These are phyloP conservation scores for Alternaria alternata DNA, from an alignment of 2,329 filamentous ascomycete species.

Conservation along the genomic window DNA sequence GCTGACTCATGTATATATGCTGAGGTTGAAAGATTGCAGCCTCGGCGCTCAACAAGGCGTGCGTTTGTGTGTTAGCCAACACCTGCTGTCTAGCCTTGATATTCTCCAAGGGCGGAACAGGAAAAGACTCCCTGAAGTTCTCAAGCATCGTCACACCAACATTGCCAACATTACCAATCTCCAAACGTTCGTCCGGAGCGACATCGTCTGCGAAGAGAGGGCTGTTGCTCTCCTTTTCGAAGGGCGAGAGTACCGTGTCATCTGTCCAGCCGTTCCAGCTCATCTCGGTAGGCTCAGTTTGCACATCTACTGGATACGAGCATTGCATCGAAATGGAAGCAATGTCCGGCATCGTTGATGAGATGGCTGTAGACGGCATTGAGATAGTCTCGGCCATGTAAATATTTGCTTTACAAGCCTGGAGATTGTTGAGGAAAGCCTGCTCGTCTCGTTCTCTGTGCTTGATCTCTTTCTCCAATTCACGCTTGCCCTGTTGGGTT, in stretches of 20 bases:
- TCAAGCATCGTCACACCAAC: not conserved
- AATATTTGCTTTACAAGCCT: slow-evolving; percentile 44
- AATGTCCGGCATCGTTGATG: slow-evolving; percentile 20
- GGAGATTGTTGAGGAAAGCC: slow-evolving; percentile 41
- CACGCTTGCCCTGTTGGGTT: slow-evolving; percentile 37
- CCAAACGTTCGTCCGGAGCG: slow-evolving; percentile 29
- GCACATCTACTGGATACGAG: slow-evolving; percentile 20
- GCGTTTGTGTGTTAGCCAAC: slow-evolving; percentile 25
- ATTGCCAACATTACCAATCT: not conserved
- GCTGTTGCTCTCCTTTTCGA: slow-evolving; percentile 25
- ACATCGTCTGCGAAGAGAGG: slow-evolving; percentile 25
- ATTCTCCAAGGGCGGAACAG: slow-evolving; percentile 3
- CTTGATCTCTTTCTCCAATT: slow-evolving; percentile 43
- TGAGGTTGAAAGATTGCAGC: slow-evolving; percentile 37
- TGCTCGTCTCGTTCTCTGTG: slow-evolving; percentile 42
- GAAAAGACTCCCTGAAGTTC: slow-evolving; percentile 10
- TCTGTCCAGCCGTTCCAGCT: slow-evolving; percentile 46
- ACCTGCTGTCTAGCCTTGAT: slow-evolving; percentile 10
- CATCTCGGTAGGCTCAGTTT: slow-evolving; percentile 29
- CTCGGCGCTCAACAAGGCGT: slow-evolving; percentile 26
- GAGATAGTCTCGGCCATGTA: slow-evolving; percentile 32
- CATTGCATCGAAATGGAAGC: slow-evolving; percentile 22
- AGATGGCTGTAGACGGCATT: slow-evolving; percentile 16
- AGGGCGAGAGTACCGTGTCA: slow-evolving; percentile 31
- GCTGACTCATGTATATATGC: not conserved